Conservation (phyloP, 192 early-diverging fungal genomes). For the Backusella tuberculispora region DNA sequence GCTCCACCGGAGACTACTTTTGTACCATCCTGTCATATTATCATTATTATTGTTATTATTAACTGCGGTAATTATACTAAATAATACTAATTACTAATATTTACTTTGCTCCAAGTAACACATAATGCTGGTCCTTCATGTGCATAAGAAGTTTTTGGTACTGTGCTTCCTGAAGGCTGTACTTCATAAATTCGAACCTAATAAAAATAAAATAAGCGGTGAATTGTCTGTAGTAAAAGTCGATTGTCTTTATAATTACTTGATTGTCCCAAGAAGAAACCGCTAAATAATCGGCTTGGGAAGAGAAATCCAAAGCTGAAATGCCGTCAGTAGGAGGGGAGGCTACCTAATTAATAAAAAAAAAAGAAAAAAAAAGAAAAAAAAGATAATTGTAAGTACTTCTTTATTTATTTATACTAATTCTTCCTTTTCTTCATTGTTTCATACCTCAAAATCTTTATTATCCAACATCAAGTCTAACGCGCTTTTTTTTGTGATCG, state of each 20-base stretch:
- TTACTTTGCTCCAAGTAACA: slow-evolving; percentile 84
- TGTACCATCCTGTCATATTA: slow-evolving; percentile 75
- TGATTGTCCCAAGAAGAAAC: slow-evolving; percentile 92
- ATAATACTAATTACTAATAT: neutral
- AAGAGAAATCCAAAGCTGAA: slow-evolving; percentile 79
- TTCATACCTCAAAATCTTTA: slow-evolving; percentile 38
- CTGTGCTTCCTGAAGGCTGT: slow-evolving; percentile 70
- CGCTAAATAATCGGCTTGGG: slow-evolving; percentile 82
- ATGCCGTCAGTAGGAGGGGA: slow-evolving; percentile 78
- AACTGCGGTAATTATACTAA: neutral
- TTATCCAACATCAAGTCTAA: slow-evolving; percentile 23
- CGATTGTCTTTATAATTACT: slow-evolving; percentile 34
- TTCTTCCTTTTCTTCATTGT: neutral
- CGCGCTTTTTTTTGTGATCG: neutral
- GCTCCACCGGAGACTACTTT: slow-evolving; percentile 89
- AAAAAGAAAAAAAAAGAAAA: neutral
- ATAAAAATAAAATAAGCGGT: neutral
- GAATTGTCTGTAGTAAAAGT: no score
- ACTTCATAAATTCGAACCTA: slow-evolving; percentile 96
- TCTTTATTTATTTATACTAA: neutral
- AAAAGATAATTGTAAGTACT: no score
- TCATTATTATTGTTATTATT: neutral
- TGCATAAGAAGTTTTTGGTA: slow-evolving; percentile 77
- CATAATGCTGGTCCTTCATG: slow-evolving; percentile 86
- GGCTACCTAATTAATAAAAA: slow-evolving; percentile 44